Evolutionary conservation across 768 basidiomycete genomes (phyloP).

Genomic region (Lactifluus hygrophoroides): DNA sequence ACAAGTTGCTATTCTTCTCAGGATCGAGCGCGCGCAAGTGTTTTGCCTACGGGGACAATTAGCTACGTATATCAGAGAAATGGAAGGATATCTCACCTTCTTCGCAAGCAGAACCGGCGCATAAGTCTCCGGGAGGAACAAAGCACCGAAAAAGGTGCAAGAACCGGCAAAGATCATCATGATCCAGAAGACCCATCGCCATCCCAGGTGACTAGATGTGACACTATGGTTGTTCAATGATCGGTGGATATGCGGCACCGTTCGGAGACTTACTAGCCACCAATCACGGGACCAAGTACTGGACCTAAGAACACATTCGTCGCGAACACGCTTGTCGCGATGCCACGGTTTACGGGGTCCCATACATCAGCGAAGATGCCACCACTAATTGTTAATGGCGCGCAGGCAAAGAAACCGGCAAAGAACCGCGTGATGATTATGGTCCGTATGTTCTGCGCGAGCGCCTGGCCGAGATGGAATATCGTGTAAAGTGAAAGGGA

Average conservation of each 20-base stretch:
- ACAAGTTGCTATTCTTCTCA: slow-evolving; percentile 33
- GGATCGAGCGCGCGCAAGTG: slow-evolving; percentile 42
- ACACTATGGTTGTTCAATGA: not conserved
- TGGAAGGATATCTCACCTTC: not conserved
- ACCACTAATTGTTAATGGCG: slow-evolving; percentile 14
- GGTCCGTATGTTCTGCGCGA: slow-evolving; percentile 10
- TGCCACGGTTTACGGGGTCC: slow-evolving; percentile 16
- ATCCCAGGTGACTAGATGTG: not conserved
- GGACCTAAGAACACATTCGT: slow-evolving; percentile 22
- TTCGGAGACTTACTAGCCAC: slow-evolving; percentile 10
- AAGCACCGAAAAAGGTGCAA: not conserved
- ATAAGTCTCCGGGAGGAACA: slow-evolving; percentile 1
- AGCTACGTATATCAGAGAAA: not conserved
- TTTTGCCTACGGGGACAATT: slow-evolving; percentile 28
- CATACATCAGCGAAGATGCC: slow-evolving; percentile 22
- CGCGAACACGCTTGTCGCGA: slow-evolving; percentile 17
- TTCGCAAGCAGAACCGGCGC: not conserved
- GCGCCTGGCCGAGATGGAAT: slow-evolving; percentile 9
- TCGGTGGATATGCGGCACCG: not conserved
- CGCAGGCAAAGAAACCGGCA: slow-evolving; percentile 21
- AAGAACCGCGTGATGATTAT: slow-evolving; percentile 21
- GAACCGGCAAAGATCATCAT: slow-evolving; percentile 2
- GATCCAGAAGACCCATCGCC: slow-evolving; percentile 10
- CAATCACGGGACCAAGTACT: slow-evolving; percentile 20
- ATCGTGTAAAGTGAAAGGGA: slow-evolving; percentile 8